Evolutionary conservation across 352 stramenopile species (phyloP), one percentile per base, ranked within the genome.

Genomic region (Blastocystis sp.): DNA sequence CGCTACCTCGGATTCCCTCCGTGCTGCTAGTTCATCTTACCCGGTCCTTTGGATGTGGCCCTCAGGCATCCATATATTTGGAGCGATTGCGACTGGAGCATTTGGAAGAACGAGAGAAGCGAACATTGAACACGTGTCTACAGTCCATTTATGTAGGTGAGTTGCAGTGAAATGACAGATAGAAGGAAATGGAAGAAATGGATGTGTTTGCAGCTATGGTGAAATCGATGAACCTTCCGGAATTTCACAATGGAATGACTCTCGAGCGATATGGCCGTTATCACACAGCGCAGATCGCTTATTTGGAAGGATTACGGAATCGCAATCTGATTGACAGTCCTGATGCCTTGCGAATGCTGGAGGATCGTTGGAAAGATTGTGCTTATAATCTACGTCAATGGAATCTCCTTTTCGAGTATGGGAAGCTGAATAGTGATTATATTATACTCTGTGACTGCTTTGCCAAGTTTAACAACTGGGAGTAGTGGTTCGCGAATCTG

Each of bases 311-410:
- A 18, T 53, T 80, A 41, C 47, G 70, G 18, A 80, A 80, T 53
- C 70, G 64, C 34, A 61, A 56, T 11, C 37, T 80, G 47, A 47
- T 80, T 18, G 50, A 56, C 11, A 64, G 18, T n/a, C 6, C 29
- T 11, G 70, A 80, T 15, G 70, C 70, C 23, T 53, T 80, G 54
- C n/a, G 13, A 15, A 80, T 39, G 29, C 18, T 80, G 70, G 20
- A 80, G 54, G 70, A 63, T n/a, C 70, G 70, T 8, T 80, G 70
- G 70, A 80, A 80, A 53, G 70, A 80, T 15, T 80, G 70, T 39
- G 70, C 70, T 45, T 45, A 29, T 15, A 80, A 80, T 26, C 70
- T 80, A 26, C 13, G 29, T 11, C 20, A 64, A 53, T 80, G 47
- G 43, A 62, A 64, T 15, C 15, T 37, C 23, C 70, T 80, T 11